Conservation (phyloP, 2,329 filamentous ascomycete species). For the Fusarium napiforme region DNA sequence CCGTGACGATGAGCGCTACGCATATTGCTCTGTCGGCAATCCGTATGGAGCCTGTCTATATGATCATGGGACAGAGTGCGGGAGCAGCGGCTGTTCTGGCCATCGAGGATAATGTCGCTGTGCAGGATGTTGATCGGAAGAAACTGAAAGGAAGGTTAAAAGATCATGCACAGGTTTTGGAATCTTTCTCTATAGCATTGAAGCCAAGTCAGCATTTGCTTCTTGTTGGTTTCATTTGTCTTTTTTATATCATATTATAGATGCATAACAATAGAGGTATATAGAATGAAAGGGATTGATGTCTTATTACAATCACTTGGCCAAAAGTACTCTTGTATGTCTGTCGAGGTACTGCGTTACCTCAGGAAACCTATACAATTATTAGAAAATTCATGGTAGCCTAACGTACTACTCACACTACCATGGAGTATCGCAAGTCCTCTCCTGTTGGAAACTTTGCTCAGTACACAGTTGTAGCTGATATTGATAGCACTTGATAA, state of each 20-base stretch:
- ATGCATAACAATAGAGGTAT: neutral
- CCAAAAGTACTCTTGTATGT: neutral
- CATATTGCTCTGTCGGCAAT: slow-evolving; percentile 19
- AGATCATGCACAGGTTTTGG: slow-evolving; percentile 13
- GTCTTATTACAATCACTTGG: neutral
- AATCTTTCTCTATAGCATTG: neutral
- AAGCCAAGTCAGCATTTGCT: neutral
- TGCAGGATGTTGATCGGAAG: slow-evolving; percentile 24
- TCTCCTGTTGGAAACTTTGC: neutral
- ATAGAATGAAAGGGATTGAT: neutral
- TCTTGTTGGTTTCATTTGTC: neutral
- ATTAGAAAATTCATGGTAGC: no score
- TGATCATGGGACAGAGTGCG: slow-evolving; percentile 26
- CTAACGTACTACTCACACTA: neutral
- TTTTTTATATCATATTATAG: neutral
- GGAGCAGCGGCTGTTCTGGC: slow-evolving; percentile 26
- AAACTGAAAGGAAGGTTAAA: slow-evolving; percentile 3
- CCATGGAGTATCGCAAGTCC: neutral
- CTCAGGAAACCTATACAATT: neutral
- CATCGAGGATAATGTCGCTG: slow-evolving; percentile 17
- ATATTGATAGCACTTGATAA: no score
- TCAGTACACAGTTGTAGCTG: neutral
- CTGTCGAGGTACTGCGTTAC: neutral
- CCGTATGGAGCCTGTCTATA: slow-evolving; percentile 25
- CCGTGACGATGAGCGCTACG: slow-evolving; percentile 18